These are phyloP conservation scores for Boletus hoseneyae DNA, from an alignment of 1,284 basidiomycete genomes.

Conservation along the genomic window DNA sequence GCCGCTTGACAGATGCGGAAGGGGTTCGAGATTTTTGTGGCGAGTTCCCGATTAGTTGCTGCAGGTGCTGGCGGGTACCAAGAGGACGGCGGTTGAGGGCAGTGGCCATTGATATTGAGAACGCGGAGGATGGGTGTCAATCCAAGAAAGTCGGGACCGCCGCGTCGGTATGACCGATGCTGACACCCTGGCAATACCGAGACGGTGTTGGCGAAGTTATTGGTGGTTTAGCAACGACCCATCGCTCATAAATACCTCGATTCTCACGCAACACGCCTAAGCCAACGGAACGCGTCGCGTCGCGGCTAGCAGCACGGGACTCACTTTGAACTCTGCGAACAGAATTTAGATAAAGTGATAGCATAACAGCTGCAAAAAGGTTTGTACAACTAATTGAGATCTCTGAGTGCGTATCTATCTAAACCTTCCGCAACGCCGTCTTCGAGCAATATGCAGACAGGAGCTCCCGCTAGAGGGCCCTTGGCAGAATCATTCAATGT, in stretches of 20 bases:
- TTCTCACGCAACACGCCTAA: slow-evolving; percentile 31
- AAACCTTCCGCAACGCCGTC: slow-evolving; percentile 12
- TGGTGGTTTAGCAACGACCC: slow-evolving; percentile 6
- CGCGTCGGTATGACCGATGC: neutral
- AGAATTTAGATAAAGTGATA: slow-evolving; percentile 4
- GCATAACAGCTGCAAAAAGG: neutral
- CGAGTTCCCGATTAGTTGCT: slow-evolving; percentile 32
- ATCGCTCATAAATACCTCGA: slow-evolving; percentile 12
- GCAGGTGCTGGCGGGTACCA: slow-evolving; percentile 31
- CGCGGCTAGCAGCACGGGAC: too few relatives aligned
- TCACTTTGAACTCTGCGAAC: too few relatives aligned
- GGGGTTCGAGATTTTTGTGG: slow-evolving; percentile 29
- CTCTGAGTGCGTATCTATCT: slow-evolving; percentile 28
- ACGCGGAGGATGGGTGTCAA: neutral
- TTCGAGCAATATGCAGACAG: slow-evolving; percentile 16
- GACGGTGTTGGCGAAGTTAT: slow-evolving; percentile 6
- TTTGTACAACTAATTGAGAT: slow-evolving; percentile 25
- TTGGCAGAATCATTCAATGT: slow-evolving; percentile 4
- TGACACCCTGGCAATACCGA: neutral
- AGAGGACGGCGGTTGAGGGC: slow-evolving; percentile 43
- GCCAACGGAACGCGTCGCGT: slow-evolving; percentile 22
- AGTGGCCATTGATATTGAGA: slow-evolving; percentile 35
- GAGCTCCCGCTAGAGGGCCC: neutral
- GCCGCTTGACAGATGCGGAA: slow-evolving; percentile 45
- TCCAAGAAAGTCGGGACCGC: slow-evolving; percentile 5